Base-by-base conservation (phyloP, 768 basidiomycete species). In the Macrolepiota albuminosa region DNA sequence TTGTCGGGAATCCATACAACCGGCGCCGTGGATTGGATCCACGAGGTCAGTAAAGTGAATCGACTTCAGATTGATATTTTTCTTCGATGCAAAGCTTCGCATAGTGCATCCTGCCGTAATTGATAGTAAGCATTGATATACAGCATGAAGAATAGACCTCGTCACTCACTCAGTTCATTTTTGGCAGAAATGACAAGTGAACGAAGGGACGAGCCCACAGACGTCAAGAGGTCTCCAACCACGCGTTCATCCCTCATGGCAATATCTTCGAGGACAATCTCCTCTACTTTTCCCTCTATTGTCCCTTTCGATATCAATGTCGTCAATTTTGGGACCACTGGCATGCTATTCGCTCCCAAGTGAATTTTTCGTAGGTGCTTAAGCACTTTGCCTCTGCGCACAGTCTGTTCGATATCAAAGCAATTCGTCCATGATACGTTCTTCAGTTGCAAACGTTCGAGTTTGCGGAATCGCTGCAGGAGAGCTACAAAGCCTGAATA, bases 21-120 rank as follows among this genome's bases (percentile, higher is more conserved):
- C 10, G 21, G 31, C 14, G 4, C 58, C 31, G 26, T 64, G 55
- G 6, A 8, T 53, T 13, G 63, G 61, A 43, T 64, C 63, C 14
- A 64, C 61, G 6, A 64, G 63, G 36, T 64, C 53, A 13, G 51
- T n/a, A 37, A 64, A 64, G 46, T 62, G 61, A 21, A 62, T 37
- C 3, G 58, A 47, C 13, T 46, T 52, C 2, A 64, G 21, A 36
- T 49, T 48, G 26, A 16, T 36, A 55, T 64, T 64, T 29, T 54
- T 51, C 16, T 36, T 21, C 31, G 59, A 36, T 8, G 46, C 49
- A 14, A 64, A 54, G 11, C 50, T 39, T 26, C n/a, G 33, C 13
- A 5, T 18, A 3, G 14, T 56, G n/a, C 53, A 16, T n/a, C 39
- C 61, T 62, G 10, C 4, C 40, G 46, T 16, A 13, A 11, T 6